Evolutionary conservation across 164 flowering plant genomes (phyloP), one percentile per base, ranked within the genome.

Genomic region (Liquidambar formosana): DNA sequence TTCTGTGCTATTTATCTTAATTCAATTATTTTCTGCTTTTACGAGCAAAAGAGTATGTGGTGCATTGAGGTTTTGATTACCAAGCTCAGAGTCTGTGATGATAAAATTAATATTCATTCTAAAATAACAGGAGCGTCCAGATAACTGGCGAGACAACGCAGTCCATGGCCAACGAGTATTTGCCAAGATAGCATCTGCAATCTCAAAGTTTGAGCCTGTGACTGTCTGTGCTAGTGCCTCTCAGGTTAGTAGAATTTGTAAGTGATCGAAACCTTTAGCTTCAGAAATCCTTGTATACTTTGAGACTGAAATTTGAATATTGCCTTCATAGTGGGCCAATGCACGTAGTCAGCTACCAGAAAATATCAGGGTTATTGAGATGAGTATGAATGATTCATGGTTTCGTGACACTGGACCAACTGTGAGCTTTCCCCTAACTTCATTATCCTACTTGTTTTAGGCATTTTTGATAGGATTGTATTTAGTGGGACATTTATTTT

Each of bases 311-410:
- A 10, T 22, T 52, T 47, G 15, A 19, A 25, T 51, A 45, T 53
- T 65, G 13, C 56, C 11, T 81, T 18, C 19, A 61, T 71, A 83
- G 99, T 92, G 97, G 99, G 77, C 53, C 12, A 87, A 86, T 76
- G 99, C 99, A 52, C 85, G 97, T 25, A 74, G 66, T 61, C 80
- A 67, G 73, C 70, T 94, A 43, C 97, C 97, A 5, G 59, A 75
- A 67, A 68, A 85, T 60, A 66, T 94, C 63, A 84, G 97, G 79
- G 93, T 92, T 61, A 64, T 92, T 47, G 97, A 92, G 79, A 87
- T 92, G 94, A 90, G 95, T 68, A 80, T 84, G 93, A 88, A 92
- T 65, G 99, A 92, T 80, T 82, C 95, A 26, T 92, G 97, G 99
- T 87, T 94, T 72, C 94, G 99, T 65, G 99, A 94, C 70, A 80